These are phyloP conservation scores for Solanum piurae DNA, from an alignment of 257 asterid genomes.

Conservation along the genomic window DNA sequence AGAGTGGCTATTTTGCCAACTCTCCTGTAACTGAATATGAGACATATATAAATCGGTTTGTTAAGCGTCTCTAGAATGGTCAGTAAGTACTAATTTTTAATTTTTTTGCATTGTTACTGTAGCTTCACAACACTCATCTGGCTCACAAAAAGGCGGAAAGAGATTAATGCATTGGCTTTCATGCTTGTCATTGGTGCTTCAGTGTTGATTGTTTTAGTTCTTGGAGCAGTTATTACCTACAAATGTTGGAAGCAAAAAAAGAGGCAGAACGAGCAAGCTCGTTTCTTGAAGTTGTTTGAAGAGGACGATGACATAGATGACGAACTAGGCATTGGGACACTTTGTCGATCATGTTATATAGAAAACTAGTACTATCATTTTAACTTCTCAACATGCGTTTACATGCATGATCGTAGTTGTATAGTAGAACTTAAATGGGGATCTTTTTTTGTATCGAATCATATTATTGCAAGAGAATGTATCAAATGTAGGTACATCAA, in stretches of 20 bases:
- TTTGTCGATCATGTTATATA: constrained; percentile 18
- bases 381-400: neutral
- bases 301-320: constrained; percentile 56
- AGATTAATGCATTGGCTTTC: constrained; percentile 27
- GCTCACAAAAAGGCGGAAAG: constrained; percentile 5
- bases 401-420: neutral
- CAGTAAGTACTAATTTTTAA: neutral
- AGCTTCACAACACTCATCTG: constrained; percentile 26
- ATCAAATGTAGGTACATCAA: neutral
- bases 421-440: neutral
- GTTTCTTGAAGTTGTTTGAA: constrained; percentile 58
- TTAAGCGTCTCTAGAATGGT: too few species aligned
- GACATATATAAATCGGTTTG: too few species aligned
- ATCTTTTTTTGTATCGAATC: neutral
- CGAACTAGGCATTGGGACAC: constrained; percentile 56
- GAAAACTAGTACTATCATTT: neutral
- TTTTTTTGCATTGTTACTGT: constrained; percentile 5
- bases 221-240: constrained; percentile 31
- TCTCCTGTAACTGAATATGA: too few species aligned
- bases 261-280: constrained; percentile 76
- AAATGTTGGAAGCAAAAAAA: constrained; percentile 51
- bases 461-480: neutral
- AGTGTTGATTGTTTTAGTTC: constrained; percentile 13
- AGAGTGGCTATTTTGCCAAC: too few species aligned
- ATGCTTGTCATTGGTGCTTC: constrained; percentile 18